A percentile compares a stretch with the other conserved stretches of the same genome.
Evolutionary conservation across 176 grass and related monocot species (phyloP).

Genomic region (Phoenix roebelenii): DNA sequence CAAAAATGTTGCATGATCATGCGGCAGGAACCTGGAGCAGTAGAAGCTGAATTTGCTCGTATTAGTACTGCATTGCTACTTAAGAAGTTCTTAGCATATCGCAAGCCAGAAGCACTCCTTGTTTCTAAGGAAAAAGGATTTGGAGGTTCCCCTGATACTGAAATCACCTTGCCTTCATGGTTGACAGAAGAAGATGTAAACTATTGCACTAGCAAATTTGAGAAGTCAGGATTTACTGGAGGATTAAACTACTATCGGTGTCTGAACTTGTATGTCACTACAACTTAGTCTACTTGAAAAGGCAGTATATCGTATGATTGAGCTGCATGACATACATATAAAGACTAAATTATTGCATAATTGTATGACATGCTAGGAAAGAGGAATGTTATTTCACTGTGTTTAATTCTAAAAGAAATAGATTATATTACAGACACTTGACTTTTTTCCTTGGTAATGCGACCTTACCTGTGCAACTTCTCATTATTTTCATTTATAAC

Average conservation of each 20-base stretch:
- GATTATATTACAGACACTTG: no score
- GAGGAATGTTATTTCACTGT: no score
- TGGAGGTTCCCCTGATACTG: constrained; percentile 48
- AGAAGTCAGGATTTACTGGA: constrained; percentile 75
- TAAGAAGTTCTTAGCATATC: constrained; percentile 51
- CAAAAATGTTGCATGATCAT: no score
- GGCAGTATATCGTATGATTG: no score
- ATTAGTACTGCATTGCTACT: constrained; percentile 25
- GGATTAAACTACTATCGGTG: constrained; percentile 89
- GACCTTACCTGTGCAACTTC: no score
- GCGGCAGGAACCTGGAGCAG: constrained; percentile 48
- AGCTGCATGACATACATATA: no score
- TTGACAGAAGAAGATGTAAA: constrained; percentile 73
- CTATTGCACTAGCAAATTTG: constrained; percentile 64
- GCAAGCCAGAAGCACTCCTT: constrained; percentile 47
- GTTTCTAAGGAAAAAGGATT: constrained; percentile 64
- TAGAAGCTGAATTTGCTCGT: constrained; percentile 62
- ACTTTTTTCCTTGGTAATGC: no score
- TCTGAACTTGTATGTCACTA: constrained; percentile 53
- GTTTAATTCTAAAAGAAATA: no score
- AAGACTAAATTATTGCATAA: no score
- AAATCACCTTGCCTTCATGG: constrained; percentile 58
- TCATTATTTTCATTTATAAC: no score
- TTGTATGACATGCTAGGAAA: no score
- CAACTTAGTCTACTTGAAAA: no score